Base-by-base conservation (phyloP, 2,329 filamentous ascomycete species). In the Magnaporthales sp. region DNA sequence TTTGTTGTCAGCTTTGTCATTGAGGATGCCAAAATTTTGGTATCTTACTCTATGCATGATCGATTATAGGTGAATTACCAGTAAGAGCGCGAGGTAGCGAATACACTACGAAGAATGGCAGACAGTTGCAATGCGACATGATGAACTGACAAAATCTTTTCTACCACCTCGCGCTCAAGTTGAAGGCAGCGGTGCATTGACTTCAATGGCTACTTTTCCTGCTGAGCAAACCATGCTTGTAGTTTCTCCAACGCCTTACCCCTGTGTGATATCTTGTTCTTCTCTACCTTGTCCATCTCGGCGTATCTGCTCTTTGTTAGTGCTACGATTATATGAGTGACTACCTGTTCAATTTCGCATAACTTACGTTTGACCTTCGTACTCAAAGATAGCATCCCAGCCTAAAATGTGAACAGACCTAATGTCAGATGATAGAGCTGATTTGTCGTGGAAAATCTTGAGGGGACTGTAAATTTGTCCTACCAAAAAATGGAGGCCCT, bases 361-460 rank as follows among this genome's bases (percentile, higher is more conserved):
- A 31, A 78, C 84, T 74, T 76, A 87, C 80, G 95, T 99, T 79
- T 92, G 82, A 58, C 93, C 93, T 70, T 96, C 85, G 72, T 96
- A 94, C 79, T 99, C 95, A 73, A 99, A 99, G 70, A 96, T 90
- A 2, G 95, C 88, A 77, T 99, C 95, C 95, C 95, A 99, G 62
- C 94, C 93, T 96, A 64, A 30, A 54, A 10, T 27, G n/a, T 51
- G 2, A 10, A 26, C 9, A 5, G 22, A 13, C 13, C 22, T 5
- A 56, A 29, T n/a, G 22, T 38, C n/a, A 31, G 61, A 31, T 15
- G 8, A 32, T 27, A 30, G 22, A 24, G 7, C 31, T 2, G 8
- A 8, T 22, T 38, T 13, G 27, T n/a, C 19, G 15, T 22, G 13
- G 27, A 60, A 46, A 26, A 61, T 19, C 54, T 29, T 11, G 54